Percentiles rank a stretch among this genome's conserved stretches.
phyloP scores from a whole-genome alignment of 2,329 filamentous ascomycete species.

The Fusarium fujikuroi region DNA sequence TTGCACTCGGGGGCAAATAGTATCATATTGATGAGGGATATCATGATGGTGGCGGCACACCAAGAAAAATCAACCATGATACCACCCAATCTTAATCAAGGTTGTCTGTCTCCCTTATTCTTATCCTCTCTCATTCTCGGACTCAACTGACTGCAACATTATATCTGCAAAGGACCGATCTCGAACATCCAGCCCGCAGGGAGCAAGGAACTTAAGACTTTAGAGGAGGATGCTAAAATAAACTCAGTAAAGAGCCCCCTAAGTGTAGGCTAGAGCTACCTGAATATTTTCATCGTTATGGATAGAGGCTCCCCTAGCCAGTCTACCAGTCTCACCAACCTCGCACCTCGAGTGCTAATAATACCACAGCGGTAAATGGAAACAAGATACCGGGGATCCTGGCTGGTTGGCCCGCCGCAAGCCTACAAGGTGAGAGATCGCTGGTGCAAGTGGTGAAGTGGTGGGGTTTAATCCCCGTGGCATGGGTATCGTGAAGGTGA shows the following conservation, averaged over 20 bases:
- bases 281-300: neutral
- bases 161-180: constrained; percentile 27
- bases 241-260: neutral
- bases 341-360: constrained; percentile 8
- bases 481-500: constrained; percentile 14
- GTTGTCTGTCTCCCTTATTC: constrained; percentile 8
- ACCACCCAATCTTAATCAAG: constrained; percentile 3
- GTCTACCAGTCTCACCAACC: neutral
- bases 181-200: constrained; percentile 1
- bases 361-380: constrained; percentile 19
- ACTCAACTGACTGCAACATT: constrained; percentile 1
- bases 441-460: constrained; percentile 26
- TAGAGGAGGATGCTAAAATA: neutral
- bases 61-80: constrained; percentile 19
- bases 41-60: constrained; percentile 26
- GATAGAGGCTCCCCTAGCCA: neutral
- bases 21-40: constrained; percentile 21
- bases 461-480: constrained; percentile 38
- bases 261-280: neutral
- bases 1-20: neutral
- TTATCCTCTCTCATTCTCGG: constrained; percentile 4
- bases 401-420: constrained; percentile 41
- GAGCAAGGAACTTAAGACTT: neutral
- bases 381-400: constrained; percentile 32
- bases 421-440: constrained; percentile 39